Evolutionary conservation across 192 early-diverging fungal genomes (phyloP).

Genomic region (Lobosporangium transversale): DNA sequence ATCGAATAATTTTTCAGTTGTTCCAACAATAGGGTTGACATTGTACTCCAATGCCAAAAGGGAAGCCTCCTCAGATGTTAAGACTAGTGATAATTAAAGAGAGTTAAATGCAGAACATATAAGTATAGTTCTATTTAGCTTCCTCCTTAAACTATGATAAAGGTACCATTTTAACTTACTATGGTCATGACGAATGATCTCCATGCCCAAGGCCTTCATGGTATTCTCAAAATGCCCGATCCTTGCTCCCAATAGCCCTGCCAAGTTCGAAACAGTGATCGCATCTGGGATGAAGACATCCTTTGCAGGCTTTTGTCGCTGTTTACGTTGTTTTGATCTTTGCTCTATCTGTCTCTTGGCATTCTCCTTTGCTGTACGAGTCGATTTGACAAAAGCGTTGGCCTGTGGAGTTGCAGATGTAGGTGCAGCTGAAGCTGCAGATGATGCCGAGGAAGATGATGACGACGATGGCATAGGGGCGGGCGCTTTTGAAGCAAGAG

Average conservation of each 20-base stretch:
- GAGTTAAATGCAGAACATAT: no score
- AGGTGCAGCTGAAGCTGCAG: no score
- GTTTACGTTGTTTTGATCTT: slow-evolving; percentile 24
- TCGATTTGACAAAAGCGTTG: slow-evolving; percentile 16
- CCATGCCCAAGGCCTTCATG: slow-evolving; percentile 85
- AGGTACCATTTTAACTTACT: no score
- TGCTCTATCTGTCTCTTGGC: slow-evolving; percentile 33
- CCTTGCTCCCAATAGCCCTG: slow-evolving; percentile 78
- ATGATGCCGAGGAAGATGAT: no score
- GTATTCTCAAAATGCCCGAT: slow-evolving; percentile 75
- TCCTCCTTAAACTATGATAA: background rate
- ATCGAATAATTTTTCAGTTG: slow-evolving; percentile 63
- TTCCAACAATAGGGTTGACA: slow-evolving; percentile 81
- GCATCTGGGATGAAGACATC: slow-evolving; percentile 85
- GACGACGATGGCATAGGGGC: no score
- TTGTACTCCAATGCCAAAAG: slow-evolving; percentile 89
- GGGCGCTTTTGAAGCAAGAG: no score
- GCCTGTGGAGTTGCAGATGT: background rate
- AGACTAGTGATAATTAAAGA: slow-evolving; percentile 57
- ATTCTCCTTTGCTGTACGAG: slow-evolving; percentile 39
- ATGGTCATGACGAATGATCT: slow-evolving; percentile 78
- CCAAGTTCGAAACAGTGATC: slow-evolving; percentile 85
- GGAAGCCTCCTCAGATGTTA: slow-evolving; percentile 87
- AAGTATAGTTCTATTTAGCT: background rate
- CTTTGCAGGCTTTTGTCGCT: slow-evolving; percentile 51